Percentiles rank a stretch among this genome's conserved stretches.
phyloP scores from a whole-genome alignment of 768 basidiomycete species.

The Coprinopsis strossmayeri region DNA sequence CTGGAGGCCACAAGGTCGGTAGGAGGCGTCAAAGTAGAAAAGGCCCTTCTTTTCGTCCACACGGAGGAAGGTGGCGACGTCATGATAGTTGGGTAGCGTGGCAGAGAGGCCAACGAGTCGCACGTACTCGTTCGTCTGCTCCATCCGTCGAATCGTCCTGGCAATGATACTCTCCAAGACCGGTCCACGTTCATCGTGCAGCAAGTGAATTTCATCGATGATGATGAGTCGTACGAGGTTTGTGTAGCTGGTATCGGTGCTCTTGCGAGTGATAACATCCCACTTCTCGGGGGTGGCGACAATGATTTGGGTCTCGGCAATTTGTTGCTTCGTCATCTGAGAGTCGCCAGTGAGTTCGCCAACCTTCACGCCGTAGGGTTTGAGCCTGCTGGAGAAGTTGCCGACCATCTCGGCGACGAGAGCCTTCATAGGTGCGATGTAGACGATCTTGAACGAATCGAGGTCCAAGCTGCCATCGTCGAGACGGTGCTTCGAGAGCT shows the following conservation, averaged over 20 bases:
- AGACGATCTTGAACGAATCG: slow-evolving; percentile 92
- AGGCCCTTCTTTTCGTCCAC: slow-evolving; percentile 89
- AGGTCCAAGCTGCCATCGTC: slow-evolving; percentile 75
- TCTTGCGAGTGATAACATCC: slow-evolving; percentile 99
- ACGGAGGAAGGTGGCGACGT: slow-evolving; percentile 94
- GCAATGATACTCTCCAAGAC: slow-evolving; percentile 90
- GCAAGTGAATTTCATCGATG: slow-evolving; percentile 95
- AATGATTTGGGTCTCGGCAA: slow-evolving; percentile 94
- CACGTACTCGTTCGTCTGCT: slow-evolving; percentile 89
- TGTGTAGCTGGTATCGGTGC: slow-evolving; percentile 93
- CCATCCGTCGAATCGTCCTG: slow-evolving; percentile 87
- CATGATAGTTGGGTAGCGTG: slow-evolving; percentile 97
- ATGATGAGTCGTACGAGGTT: slow-evolving; percentile 95
- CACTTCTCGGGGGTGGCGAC: slow-evolving; percentile 99
- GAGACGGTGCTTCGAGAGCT: slow-evolving; percentile 83
- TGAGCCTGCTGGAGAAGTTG: slow-evolving; percentile 79
- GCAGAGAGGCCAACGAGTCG: slow-evolving; percentile 94
- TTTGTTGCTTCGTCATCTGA: slow-evolving; percentile 97
- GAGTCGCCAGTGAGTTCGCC: slow-evolving; percentile 96
- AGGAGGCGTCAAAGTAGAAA: slow-evolving; percentile 95
- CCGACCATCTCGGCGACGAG: slow-evolving; percentile 99
- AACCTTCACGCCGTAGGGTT: slow-evolving; percentile 67
- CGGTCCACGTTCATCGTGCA: slow-evolving; percentile 97
- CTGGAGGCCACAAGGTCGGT: slow-evolving; percentile 90
- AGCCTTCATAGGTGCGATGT: slow-evolving; percentile 99